Base-by-base conservation (phyloP, 2,329 filamentous ascomycete species). In the Aspergillus fumigatus region DNA sequence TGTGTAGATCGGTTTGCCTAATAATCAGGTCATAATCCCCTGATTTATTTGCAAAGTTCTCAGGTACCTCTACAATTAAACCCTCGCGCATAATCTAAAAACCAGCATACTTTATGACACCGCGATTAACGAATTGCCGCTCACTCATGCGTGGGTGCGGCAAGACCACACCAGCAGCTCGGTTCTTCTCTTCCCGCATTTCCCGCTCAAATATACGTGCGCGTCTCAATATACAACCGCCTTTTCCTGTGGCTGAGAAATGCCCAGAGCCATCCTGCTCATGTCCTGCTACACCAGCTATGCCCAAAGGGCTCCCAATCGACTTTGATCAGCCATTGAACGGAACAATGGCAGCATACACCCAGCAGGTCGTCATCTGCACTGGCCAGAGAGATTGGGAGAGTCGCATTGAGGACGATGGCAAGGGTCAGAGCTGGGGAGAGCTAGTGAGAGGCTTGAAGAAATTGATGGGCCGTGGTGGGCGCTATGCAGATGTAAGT, bases 341-440 rank as follows among this genome's bases (percentile, higher is more conserved):
- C 68, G 89, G 89, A 11, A 88, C 88, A 5, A 92, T 96, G 75
- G 80, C 88, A 1, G 79, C 82, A 1, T 96, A 96, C 70, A 81
- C 86, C 1, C 88, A 95, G 73, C 92, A 97, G 65, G 83, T 97
- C 3, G 74, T 97, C 9, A 80, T 97, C 14, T 92, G 88, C 60
- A 96, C 92, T 0, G 92, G 90, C 4, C 84, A 85, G 59, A 76
- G 81, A 29, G 89, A 96, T 75, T 97, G 92, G 92, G 79, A 81
- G 27, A 92, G 88, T 67, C 84, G 84, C 56, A 95, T 97, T 60
- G 92, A 96, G 70, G 87, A 96, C 48, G 91, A 95, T 58, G 84
- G 87, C 17, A 70, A 74, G 35, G 70, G 75, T 2, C 70, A 78
- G 26, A 74, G 73, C 14, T 79, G 75, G 75, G 76, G 76, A 7